Evolutionary conservation across 106 monocot species (phyloP), one percentile per base, ranked within the genome.

Genomic region (Apostasia ramifera): DNA sequence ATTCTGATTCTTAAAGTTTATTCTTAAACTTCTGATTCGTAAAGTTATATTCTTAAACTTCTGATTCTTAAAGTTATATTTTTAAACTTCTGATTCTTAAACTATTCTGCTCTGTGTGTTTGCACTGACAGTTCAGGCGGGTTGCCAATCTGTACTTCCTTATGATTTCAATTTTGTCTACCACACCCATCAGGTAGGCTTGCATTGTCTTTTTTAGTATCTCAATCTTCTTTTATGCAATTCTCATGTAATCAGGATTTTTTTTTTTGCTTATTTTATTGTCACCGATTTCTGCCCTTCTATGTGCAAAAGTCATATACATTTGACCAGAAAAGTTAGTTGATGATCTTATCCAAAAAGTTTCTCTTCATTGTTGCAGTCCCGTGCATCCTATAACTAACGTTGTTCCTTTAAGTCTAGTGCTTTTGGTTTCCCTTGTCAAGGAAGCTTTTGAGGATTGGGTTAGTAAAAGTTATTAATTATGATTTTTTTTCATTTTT

Each of bases 371-470:
- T 26, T 63, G 63, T 74, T 87, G 72, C 92, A 95, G 95, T 76
- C 95, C 95, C 47, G 95, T 95, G 68, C 81, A 84, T 64, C 95
- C 95, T 7, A 76, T 95, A 70, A 95, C 95, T 48, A 95, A 95
- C 81, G 92, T 95, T 72, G 86, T 95, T 74, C 95, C 95, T 61
- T 82, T 95, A 6, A 86, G 84, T 79, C 82, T 95, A 39, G 95
- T 95, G 71, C 92, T 95, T 74, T 79, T 89, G 73, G 91, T 95
- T 55, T 95, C 95, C 69, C 95, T 95, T 77, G 78, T 95, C 68
- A 95, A 95, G 83, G 95, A 95, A 76, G 95, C 95, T 42, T 95
- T 95, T 83, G 95, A 95, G 77, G 95, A 95, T 63, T 95, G 95
- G 95, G 95, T 95, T 47, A 47, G 7, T 26, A 48, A 37, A 65